Base-by-base conservation (phyloP, 179 eudicot species). In the Beta macrorhiza region DNA sequence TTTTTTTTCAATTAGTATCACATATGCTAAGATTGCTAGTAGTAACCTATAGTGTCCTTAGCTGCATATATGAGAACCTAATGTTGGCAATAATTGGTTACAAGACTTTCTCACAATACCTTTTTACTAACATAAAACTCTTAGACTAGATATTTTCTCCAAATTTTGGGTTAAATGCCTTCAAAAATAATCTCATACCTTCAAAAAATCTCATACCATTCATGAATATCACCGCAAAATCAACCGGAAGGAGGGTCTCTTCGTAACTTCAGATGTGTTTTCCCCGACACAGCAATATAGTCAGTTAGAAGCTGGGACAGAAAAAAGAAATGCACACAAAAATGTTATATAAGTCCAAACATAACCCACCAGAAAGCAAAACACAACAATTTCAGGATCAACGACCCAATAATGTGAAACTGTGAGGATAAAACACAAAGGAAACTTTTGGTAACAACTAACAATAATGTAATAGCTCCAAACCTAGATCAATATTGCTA, bases 371-470 rank as follows among this genome's bases (percentile, higher is more conserved):
- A 73, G 4, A 5, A 73, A n/a, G 42, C 42, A 20, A 29, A 47
- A 72, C 9, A 72, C 57, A 52, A 17, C 44, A 11, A 25, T 52
- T 53, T 72, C 19, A 25, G 53, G 53, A 49, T 49, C 9, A 49
- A 10, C 37, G 13, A 73, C 56, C 9, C 20, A 71, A 52, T 5
- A 53, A 20, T 61, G 22, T 53, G 44, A 12, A 22, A 9, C 19
- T 73, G 5, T 52, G 58, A 73, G 62, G 62, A 20, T 25, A 73
- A 25, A 73, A 73, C 76, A 49, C 52, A 15, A 49, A 49, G 63
- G 61, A 52, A 62, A 5, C 15, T 62, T 13, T 19, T 72, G 49
- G 53, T 61, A 22, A 61, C 65, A 61, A 61, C 25, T 61, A 22
- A 61, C 65, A 61, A 61, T 45, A 71, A n/a, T 61, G 22, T 44